Evolutionary conservation across 2,329 filamentous ascomycete species (phyloP), one percentile per base, ranked within the genome.

Genomic region (Clonostachys chloroleuca): DNA sequence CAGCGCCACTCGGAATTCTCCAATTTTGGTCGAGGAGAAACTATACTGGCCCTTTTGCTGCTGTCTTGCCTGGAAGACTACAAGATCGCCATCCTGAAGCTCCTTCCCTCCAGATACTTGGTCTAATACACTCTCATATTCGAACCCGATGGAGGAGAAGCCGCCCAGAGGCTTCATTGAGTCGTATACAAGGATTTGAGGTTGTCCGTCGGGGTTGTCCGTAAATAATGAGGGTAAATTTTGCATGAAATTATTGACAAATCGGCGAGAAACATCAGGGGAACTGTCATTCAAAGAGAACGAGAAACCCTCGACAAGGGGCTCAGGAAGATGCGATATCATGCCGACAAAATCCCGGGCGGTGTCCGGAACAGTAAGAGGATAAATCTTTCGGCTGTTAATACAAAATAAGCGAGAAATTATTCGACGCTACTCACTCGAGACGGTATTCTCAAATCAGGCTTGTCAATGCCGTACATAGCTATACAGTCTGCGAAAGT

Each of bases 381-480:
- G 45, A 69, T 73, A 51, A 12, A 95, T 89, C 78, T 47, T 39
- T 39, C 14, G 12, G 14, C 17, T 39, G 17, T 39, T n/a, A 39
- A 39, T 39, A 33, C 34, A 13, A 47, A 36, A 2, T 34, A 43
- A 16, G 13, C 12, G 34, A 9, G n/a, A 1, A 2, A 40, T 5
- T 6, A 18, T 33, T 18, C 3, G 7, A 12, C 6, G 4, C 3
- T 6, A 62, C 72, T 45, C 62, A 88, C 84, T 58, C 80, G 69
- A 24, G 83, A 84, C 2, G 81, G 79, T 36, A 92, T 86, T 16
- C 94, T 82, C 10, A 92, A 69, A 60, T 99, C 94, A 5, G 94
- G 94, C 65, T 99, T 99, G 66, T 99, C 94, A 5, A 83, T 87
- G 12, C 94, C 94, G 59, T 92, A 95, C 4, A 69, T 72, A 2